A percentile compares a stretch with the other conserved stretches of the same genome.
These are phyloP conservation scores for Lepidium sativum DNA, from an alignment of 345 rosid species.

Conservation along the genomic window DNA sequence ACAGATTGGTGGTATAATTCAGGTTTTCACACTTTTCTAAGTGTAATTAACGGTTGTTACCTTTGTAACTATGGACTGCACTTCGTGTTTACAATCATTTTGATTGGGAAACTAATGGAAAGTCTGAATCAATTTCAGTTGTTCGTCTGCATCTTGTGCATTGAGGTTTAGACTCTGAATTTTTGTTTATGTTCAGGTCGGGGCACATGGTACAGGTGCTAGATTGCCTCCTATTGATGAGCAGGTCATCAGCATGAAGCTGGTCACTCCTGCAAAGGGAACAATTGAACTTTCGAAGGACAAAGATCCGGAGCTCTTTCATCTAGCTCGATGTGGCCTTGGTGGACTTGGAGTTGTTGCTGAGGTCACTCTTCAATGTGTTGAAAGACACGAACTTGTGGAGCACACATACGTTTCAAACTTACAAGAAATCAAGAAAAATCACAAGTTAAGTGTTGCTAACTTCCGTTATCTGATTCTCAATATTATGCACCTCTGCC, in stretches of 20 bases:
- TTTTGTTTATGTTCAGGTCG: constrained; percentile 45
- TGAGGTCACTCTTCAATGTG: constrained; percentile 91
- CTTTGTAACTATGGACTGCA: neutral
- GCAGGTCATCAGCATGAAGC: constrained; percentile 82
- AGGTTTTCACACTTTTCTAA: constrained; percentile 36
- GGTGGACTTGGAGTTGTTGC: constrained; percentile 97
- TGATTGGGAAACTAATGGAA: neutral
- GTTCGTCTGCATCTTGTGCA: neutral
- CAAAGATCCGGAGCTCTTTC: constrained; percentile 82
- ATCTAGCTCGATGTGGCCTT: constrained; percentile 87
- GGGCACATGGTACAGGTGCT: constrained; percentile 98
- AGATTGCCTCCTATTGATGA: constrained; percentile 92
- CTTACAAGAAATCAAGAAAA: constrained; percentile 73
- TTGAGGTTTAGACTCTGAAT: neutral
- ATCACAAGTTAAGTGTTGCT: constrained; percentile 56
- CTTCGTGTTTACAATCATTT: neutral
- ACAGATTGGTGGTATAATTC: constrained; percentile 97
- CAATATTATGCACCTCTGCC: neutral
- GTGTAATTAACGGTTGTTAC: neutral
- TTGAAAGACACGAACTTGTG: constrained; percentile 87
- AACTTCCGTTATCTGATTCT: neutral
- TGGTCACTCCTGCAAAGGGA: constrained; percentile 95
- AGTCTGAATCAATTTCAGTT: neutral
- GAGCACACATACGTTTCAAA: constrained; percentile 78
- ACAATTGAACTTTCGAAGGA: constrained; percentile 80